phyloP scores from a whole-genome alignment of 1,284 basidiomycete genomes.

The Clitocybe nebularis region DNA sequence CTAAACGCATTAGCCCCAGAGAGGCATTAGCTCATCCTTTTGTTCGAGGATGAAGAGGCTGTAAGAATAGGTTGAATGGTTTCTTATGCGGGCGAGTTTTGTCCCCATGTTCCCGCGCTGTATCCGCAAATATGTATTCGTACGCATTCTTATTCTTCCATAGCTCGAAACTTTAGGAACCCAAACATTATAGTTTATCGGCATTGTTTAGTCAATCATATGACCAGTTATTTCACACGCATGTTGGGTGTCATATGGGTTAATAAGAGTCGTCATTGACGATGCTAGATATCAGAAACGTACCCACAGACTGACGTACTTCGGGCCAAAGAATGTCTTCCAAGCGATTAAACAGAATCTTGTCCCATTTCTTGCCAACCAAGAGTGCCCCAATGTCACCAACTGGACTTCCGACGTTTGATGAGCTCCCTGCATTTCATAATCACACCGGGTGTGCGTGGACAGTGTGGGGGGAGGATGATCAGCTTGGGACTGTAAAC shows the following conservation, averaged over 20 bases:
- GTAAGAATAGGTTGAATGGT: neutral
- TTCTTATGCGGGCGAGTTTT: neutral
- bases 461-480: conserved; percentile 67
- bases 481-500: conserved; percentile 71
- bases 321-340: conserved; percentile 17
- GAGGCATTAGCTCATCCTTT: conserved; percentile 90
- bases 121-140: conserved; percentile 1
- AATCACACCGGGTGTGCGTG: conserved; percentile 64
- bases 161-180: neutral
- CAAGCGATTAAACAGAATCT: conserved; percentile 24
- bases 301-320: neutral
- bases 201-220: neutral
- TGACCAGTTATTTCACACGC: too few species aligned
- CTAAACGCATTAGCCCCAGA: conserved; percentile 79
- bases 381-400: neutral
- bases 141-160: neutral
- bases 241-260: neutral
- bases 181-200: neutral
- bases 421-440: conserved; percentile 58
- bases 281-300: neutral
- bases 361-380: conserved; percentile 20
- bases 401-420: conserved; percentile 46
- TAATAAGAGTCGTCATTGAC: neutral
- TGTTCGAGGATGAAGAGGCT: conserved; percentile 55
- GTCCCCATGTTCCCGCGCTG: conserved; percentile 1